phyloP scores from a whole-genome alignment of 169 alveolate genomes.

The Eimeria maxima region DNA sequence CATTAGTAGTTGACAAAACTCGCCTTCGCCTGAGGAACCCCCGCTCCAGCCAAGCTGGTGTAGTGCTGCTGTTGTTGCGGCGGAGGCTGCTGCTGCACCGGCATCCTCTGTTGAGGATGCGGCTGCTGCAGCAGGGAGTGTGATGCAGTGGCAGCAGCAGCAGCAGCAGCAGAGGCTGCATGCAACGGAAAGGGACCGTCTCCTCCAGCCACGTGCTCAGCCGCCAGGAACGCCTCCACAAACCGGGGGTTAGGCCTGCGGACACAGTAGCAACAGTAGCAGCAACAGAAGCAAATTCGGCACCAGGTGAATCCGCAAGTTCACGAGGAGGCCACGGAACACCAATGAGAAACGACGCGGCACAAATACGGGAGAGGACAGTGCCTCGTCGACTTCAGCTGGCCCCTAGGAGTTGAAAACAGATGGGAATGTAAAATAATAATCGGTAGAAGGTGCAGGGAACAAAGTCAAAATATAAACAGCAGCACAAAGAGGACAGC shows the following conservation, averaged over 20 bases:
- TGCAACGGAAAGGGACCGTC: slow-evolving; percentile 52
- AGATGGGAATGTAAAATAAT: background rate
- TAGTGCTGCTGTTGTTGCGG: slow-evolving; percentile 33
- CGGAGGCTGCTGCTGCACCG: slow-evolving; percentile 62
- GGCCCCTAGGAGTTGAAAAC: background rate
- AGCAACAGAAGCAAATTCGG: background rate
- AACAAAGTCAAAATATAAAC: background rate
- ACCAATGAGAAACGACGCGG: background rate
- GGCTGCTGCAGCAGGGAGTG: slow-evolving; percentile 60
- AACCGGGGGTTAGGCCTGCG: slow-evolving; percentile 76
- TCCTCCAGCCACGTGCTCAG: slow-evolving; percentile 47
- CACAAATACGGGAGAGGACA: background rate
- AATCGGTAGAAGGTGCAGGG: background rate
- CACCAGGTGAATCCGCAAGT: background rate
- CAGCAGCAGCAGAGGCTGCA: slow-evolving; percentile 61
- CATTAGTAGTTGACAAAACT: background rate
- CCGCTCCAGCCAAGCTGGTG: slow-evolving; percentile 46
- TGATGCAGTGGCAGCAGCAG: slow-evolving; percentile 45
- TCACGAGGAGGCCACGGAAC: background rate
- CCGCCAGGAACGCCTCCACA: slow-evolving; percentile 66
- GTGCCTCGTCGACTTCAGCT: background rate
- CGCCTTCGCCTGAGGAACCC: slow-evolving; percentile 45
- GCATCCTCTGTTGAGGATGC: slow-evolving; percentile 45
- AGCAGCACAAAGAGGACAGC: background rate
- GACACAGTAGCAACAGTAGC: slow-evolving; percentile 13